A percentile compares a stretch with the other conserved stretches of the same genome.
Conservation (phyloP, 345 rosid species). For the Iberis pinnata region DNA sequence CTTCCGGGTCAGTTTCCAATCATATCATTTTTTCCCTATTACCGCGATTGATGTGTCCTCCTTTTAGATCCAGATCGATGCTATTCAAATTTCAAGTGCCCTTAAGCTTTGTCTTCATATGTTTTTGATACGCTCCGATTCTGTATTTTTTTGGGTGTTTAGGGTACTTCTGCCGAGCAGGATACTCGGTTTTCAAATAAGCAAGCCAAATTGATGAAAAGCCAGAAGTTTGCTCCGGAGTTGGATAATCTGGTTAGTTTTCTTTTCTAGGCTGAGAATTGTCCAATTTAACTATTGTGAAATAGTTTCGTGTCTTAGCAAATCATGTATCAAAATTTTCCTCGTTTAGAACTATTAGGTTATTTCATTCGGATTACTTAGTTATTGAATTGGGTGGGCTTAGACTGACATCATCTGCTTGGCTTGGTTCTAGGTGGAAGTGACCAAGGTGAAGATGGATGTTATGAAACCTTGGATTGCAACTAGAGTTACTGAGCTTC, state of each 20-base stretch:
- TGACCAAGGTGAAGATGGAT: slow-evolving; percentile 90
- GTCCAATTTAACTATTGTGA: too few species aligned
- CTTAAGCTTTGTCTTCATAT: background rate
- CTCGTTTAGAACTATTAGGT: too few species aligned
- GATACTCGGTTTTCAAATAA: slow-evolving; percentile 98
- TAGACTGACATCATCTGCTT: too few species aligned
- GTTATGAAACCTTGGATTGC: slow-evolving; percentile 96
- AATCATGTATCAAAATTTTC: too few species aligned
- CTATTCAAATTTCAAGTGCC: background rate
- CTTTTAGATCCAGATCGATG: slow-evolving; percentile 32
- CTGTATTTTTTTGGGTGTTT: background rate
- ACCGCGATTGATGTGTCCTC: background rate
- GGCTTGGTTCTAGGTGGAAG: slow-evolving; percentile 55
- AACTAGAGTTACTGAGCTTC: slow-evolving; percentile 77
- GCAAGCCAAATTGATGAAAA: slow-evolving; percentile 86
- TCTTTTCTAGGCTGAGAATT: too few species aligned
- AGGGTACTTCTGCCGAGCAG: slow-evolving; percentile 99
- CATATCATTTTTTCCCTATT: background rate
- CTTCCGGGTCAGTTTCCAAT: slow-evolving; percentile 45
- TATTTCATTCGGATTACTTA: too few species aligned
- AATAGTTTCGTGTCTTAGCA: too few species aligned
- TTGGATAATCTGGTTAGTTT: slow-evolving; percentile 72
- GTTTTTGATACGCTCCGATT: background rate
- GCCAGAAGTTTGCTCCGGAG: slow-evolving; percentile 87
- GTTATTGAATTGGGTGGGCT: too few species aligned